phyloP scores from a whole-genome alignment of 176 grass and related monocot genomes.

The Eleusine indica region DNA sequence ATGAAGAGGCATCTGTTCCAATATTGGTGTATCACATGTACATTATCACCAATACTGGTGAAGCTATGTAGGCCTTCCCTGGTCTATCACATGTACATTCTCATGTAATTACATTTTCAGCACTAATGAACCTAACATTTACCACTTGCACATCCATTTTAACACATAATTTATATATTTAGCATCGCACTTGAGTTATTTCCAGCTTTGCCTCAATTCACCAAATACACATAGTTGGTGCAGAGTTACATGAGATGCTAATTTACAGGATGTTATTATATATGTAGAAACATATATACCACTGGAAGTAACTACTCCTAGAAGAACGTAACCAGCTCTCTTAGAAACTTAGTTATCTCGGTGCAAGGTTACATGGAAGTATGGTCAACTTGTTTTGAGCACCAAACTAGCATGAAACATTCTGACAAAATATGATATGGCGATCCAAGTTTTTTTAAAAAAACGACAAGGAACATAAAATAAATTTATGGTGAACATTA shows the following conservation, averaged over 20 bases:
- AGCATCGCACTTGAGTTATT: no score
- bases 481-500: not conserved
- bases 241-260: not conserved
- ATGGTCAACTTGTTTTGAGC: not conserved
- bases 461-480: not conserved
- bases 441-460: not conserved
- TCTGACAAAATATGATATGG: not conserved
- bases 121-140: no score
- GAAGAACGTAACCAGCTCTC: slow-evolving; percentile 13
- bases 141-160: no score
- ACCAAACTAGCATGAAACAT: not conserved
- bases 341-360: slow-evolving; percentile 13
- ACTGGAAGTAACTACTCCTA: slow-evolving; percentile 6
- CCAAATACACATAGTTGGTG: not conserved
- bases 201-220: no score
- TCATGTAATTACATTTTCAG: no score
- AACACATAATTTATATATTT: no score
- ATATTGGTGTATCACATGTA: not conserved
- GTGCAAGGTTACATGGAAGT: not conserved
- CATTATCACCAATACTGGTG: not conserved
- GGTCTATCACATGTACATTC: no score
- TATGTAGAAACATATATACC: slow-evolving; percentile 12
- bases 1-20: not conserved
- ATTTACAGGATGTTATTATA: not conserved
- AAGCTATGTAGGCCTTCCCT: no score